Evolutionary conservation across 352 stramenopile species (phyloP), one percentile per base, ranked within the genome.

Genomic region (Pseudoperonospora humuli): DNA sequence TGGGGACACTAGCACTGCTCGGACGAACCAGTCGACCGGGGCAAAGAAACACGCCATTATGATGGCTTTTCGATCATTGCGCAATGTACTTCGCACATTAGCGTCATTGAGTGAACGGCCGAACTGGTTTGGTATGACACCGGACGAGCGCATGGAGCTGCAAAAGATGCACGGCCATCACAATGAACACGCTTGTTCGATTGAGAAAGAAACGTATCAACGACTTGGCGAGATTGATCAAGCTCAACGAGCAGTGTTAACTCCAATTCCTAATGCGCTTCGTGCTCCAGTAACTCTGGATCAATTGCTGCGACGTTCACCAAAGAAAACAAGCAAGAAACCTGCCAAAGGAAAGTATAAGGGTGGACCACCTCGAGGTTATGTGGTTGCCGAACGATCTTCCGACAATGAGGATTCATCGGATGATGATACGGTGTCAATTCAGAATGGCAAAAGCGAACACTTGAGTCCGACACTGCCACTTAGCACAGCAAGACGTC

Each of bases 71-170:
- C 42, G 48, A 35, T 63, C 50, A 8, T 36, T 72, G 23, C 54
- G 50, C 8, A 50, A 28, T 25, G 55, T 68, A 10, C 57, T 72
- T 0, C 43, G 51, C n/a, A 54, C 55, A 20, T 37, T 67, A 26
- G 50, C 54, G 33, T 63, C 58, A 19, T 32, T 52, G 25, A 57
- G 43, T 33, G 50, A 68, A 31, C 57, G 54, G 29, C 62, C 62
- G 3, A 57, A 66, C 26, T 72, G 62, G 62, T 72, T 72, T 24
- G 45, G 38, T 0, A 72, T 72, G 62, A 47, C 58, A 2, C 54
- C 57, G 3, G 47, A 61, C 0, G 50, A 69, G 31, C 48, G 62
- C 8, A 56, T 72, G 36, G 54, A 67, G 14, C 17, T 66, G 45
- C 62, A 66, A 29, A 60, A 58, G 35, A 43, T 26, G 35, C 47